Evolutionary conservation across 2,329 filamentous ascomycete genomes (phyloP).

Genomic region (Xylariaceae sp.): DNA sequence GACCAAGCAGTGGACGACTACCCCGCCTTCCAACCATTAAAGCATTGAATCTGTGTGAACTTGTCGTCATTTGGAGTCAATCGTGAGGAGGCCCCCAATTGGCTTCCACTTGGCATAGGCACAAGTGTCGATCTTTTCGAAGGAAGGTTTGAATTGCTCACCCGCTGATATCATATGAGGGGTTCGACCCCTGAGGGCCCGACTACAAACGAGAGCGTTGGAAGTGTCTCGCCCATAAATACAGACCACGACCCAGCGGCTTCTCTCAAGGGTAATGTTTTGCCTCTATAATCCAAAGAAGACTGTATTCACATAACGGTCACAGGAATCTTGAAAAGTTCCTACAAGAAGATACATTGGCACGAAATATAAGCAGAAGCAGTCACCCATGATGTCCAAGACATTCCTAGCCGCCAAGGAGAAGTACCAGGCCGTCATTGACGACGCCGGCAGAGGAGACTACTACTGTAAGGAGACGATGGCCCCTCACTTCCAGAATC

Average conservation of each 20-base stretch:
- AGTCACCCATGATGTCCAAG: constrained; percentile 20
- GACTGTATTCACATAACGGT: constrained; percentile 1
- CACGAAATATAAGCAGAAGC: constrained; percentile 1
- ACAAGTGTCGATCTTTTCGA: constrained; percentile 10
- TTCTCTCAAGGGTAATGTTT: background rate
- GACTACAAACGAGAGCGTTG: constrained; percentile 9
- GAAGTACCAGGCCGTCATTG: constrained; percentile 26
- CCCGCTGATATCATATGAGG: constrained; percentile 23
- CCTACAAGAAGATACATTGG: background rate
- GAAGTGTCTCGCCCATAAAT: background rate
- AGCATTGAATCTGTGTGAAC: background rate
- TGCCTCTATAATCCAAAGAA: background rate
- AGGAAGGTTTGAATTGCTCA: constrained; percentile 9
- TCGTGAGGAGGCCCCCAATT: background rate
- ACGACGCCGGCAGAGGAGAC: constrained; percentile 24
- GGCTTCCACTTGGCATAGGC: background rate
- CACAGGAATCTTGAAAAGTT: constrained; percentile 1
- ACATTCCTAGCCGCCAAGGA: constrained; percentile 23
- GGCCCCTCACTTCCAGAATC: no score
- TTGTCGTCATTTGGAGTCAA: background rate
- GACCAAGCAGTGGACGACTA: no score
- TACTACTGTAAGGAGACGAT: constrained; percentile 24
- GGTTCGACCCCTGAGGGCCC: constrained; percentile 11
- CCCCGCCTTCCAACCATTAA: no score
- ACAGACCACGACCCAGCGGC: constrained; percentile 7